phyloP scores from a whole-genome alignment of 2,329 filamentous ascomycete genomes.

The Talaromyces sp. region DNA sequence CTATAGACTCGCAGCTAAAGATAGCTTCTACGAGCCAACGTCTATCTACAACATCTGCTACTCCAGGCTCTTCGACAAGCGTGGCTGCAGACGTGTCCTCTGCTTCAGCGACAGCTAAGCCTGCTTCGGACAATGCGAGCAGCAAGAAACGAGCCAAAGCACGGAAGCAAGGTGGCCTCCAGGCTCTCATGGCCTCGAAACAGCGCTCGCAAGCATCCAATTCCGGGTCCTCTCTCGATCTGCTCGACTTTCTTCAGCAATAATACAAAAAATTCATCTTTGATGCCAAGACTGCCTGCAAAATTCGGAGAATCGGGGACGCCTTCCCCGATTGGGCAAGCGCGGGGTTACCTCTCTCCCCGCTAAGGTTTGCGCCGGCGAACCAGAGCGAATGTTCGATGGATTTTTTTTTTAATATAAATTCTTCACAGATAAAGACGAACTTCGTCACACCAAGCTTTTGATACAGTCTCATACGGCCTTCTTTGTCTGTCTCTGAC shows the following conservation, averaged over 20 bases:
- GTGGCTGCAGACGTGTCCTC: constrained; percentile 6
- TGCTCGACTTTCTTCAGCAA: constrained; percentile 50
- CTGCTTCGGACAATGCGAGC: constrained; percentile 33
- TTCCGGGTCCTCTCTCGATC: constrained; percentile 35
- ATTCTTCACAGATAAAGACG: background rate
- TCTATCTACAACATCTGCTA: constrained; percentile 7
- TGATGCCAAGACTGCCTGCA: constrained; percentile 8
- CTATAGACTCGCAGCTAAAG: background rate
- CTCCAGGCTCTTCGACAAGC: constrained; percentile 9
- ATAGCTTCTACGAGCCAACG: background rate
- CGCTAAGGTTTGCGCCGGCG: constrained; percentile 7
- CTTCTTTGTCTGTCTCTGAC: background rate
- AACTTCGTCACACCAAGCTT: background rate
- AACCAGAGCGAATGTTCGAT: constrained; percentile 14
- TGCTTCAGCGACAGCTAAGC: constrained; percentile 8
- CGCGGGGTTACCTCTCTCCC: constrained; percentile 24
- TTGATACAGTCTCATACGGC: background rate
- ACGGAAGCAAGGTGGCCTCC: constrained; percentile 48
- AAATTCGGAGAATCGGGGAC: constrained; percentile 15
- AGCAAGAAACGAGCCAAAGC: constrained; percentile 53
- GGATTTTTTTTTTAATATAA: constrained; percentile 8
- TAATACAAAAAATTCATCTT: constrained; percentile 13
- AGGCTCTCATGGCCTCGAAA: constrained; percentile 47
- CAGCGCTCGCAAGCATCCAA: constrained; percentile 22
- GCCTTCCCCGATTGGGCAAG: constrained; percentile 17